Evolutionary conservation across 805 yeast species (phyloP).

Genomic region (Saccharomycopsis amapae): DNA sequence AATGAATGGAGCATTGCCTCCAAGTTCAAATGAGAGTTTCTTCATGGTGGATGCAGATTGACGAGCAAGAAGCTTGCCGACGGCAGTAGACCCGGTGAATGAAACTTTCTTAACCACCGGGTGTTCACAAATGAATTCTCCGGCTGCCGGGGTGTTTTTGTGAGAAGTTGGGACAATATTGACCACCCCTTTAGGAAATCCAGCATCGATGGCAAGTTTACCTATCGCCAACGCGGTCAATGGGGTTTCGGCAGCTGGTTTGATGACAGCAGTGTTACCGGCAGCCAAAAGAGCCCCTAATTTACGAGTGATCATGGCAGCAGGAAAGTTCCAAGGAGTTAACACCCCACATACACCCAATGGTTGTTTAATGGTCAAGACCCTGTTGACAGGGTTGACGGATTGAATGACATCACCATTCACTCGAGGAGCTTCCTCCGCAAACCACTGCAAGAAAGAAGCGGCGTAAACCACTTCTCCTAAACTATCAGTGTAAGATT

Average conservation of each 20-base stretch:
- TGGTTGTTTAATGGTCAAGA: slow-evolving; percentile 63
- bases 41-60: slow-evolving; percentile 59
- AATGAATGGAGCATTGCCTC: slow-evolving; percentile 77
- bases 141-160: slow-evolving; percentile 38
- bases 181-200: slow-evolving; percentile 62
- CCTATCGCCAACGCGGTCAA: slow-evolving; percentile 64
- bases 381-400: slow-evolving; percentile 39
- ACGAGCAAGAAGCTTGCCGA: slow-evolving; percentile 59
- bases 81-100: slow-evolving; percentile 72
- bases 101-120: slow-evolving; percentile 57
- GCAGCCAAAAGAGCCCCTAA: slow-evolving; percentile 73
- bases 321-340: slow-evolving; percentile 83
- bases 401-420: slow-evolving; percentile 64
- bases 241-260: slow-evolving; percentile 76
- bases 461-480: slow-evolving; percentile 67
- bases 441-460: slow-evolving; percentile 70
- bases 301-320: slow-evolving; percentile 71
- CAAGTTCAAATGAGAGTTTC: slow-evolving; percentile 66
- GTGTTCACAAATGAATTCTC: slow-evolving; percentile 50
- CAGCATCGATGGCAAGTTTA: slow-evolving; percentile 54
- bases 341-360: slow-evolving; percentile 73
- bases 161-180: slow-evolving; percentile 47
- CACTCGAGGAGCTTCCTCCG: slow-evolving; percentile 70
- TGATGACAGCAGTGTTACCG: slow-evolving; percentile 70
- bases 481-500: slow-evolving; percentile 59